Percentiles rank a stretch among this genome's conserved stretches.
phyloP scores from a whole-genome alignment of 1,139 yeast genomes.

The Blastobotrys malaysiensis region DNA sequence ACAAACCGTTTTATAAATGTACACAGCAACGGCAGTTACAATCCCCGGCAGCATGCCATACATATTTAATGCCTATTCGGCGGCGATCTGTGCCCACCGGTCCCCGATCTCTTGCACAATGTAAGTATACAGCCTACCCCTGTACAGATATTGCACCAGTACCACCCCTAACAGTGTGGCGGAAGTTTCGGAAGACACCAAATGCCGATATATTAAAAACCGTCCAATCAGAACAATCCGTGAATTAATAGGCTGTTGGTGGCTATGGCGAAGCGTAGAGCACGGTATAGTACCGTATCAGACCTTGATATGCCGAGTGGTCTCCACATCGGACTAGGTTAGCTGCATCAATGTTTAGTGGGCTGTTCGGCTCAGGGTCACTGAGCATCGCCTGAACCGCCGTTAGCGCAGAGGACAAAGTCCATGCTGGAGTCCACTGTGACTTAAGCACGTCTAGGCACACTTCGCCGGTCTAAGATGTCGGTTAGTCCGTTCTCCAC shows the following conservation, averaged over 20 bases:
- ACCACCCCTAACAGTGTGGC: background rate
- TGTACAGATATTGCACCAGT: background rate
- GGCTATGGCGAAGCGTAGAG: conserved; percentile 23
- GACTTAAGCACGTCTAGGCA: conserved; percentile 72
- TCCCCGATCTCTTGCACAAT: background rate
- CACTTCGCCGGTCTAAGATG: conserved; percentile 59
- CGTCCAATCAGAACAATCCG: too few relatives aligned
- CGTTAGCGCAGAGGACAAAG: conserved; percentile 58
- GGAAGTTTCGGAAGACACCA: background rate
- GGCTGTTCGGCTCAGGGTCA: conserved; percentile 82
- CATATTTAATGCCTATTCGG: background rate
- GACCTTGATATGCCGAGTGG: conserved; percentile 48
- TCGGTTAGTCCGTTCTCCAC: background rate
- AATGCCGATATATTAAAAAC: too few relatives aligned
- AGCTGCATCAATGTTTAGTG: conserved; percentile 83
- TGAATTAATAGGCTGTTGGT: too few relatives aligned
- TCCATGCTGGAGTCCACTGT: conserved; percentile 91
- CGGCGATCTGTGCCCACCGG: background rate
- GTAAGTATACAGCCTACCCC: background rate
- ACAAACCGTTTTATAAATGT: background rate
- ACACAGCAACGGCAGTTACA: background rate
- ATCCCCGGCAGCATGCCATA: background rate
- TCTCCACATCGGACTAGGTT: conserved; percentile 62
- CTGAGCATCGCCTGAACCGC: conserved; percentile 66
- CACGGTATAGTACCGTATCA: conserved; percentile 59